A percentile compares a stretch with the other conserved stretches of the same genome.
These are phyloP conservation scores for Candida fluviatilis DNA, from an alignment of 805 yeast genomes.

Conservation along the genomic window DNA sequence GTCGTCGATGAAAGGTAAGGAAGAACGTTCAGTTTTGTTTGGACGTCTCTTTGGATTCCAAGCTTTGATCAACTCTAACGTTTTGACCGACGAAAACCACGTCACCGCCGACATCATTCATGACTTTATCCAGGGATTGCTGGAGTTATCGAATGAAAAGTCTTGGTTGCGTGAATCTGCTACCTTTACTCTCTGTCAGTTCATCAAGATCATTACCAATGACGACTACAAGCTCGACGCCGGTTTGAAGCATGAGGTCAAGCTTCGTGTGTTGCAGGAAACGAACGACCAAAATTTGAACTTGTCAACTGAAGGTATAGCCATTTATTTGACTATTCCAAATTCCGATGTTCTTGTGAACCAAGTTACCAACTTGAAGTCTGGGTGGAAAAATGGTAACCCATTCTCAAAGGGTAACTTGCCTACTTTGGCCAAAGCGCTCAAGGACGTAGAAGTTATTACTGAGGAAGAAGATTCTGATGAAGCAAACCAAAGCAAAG, in stretches of 20 bases:
- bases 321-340: slow-evolving; percentile 60
- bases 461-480: slow-evolving; percentile 29
- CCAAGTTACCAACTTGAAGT: slow-evolving; percentile 11
- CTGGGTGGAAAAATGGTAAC: slow-evolving; percentile 67
- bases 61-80: slow-evolving; percentile 50
- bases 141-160: slow-evolving; percentile 59
- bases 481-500: slow-evolving; percentile 20
- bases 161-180: slow-evolving; percentile 87
- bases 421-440: slow-evolving; percentile 53
- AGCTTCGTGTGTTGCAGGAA: slow-evolving; percentile 32
- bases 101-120: slow-evolving; percentile 13
- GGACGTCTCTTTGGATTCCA: slow-evolving; percentile 86
- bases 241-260: slow-evolving; percentile 15
- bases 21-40: slow-evolving; percentile 72
- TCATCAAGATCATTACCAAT: slow-evolving; percentile 19
- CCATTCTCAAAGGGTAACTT: slow-evolving; percentile 74
- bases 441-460: slow-evolving; percentile 51
- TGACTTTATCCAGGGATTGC: slow-evolving; percentile 41
- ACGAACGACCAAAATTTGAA: slow-evolving; percentile 53
- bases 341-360: slow-evolving; percentile 8
- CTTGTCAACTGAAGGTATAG: slow-evolving; percentile 74
- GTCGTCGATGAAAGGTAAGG: slow-evolving; percentile 64
- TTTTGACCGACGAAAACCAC: slow-evolving; percentile 17
- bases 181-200: slow-evolving; percentile 62
- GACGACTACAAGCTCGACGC: slow-evolving; percentile 10